Evolutionary conservation across 2,329 filamentous ascomycete species (phyloP), one percentile per base, ranked within the genome.

Genomic region (Colletotrichum filicis): DNA sequence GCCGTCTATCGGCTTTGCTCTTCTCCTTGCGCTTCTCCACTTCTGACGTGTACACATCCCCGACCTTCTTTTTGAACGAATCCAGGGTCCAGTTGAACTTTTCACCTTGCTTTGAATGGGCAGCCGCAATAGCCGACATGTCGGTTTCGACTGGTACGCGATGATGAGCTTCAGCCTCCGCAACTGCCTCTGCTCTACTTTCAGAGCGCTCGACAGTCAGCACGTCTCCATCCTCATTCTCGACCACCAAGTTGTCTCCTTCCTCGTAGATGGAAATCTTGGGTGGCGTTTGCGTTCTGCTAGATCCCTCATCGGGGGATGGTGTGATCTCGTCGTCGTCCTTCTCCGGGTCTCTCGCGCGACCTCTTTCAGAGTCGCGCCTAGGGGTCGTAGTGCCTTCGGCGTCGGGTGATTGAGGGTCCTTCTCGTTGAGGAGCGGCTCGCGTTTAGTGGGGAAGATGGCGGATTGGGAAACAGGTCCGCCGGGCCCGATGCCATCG

Each of bases 191-290:
- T 55, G 60, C 66, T 11, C 7, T 57, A 42, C 84, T 76, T 19
- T 76, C 79, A 12, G 81, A 87, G 55, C 89, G 82, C 75, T 92
- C 87, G 0, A 94, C 90, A 22, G 90, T 90, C 6, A 98, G 80
- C 3, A 98, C 95, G 67, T 98, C 95, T 8, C 96, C 96, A 70
- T 98, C 93, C 74, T 92, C 87, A 77, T 97, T 93, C 82, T 98
- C 96, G 68, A 97, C 91, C 7, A 98, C 85, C 52, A 97, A 89
- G 26, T 97, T 83, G 66, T 92, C 81, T 1, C 95, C 95, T 83
- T 98, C 95, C 75, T 95, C 90, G 76, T 93, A 98, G 0, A 95
- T 88, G 74, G 97, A 91, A 11, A 94, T 81, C 26, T 81, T 77
- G 56, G 81, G 69, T 24, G 76, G 74, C 19, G 71, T 59, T 49